Conservation (phyloP, 352 stramenopile genomes). For the Phytophthora tubulina region DNA sequence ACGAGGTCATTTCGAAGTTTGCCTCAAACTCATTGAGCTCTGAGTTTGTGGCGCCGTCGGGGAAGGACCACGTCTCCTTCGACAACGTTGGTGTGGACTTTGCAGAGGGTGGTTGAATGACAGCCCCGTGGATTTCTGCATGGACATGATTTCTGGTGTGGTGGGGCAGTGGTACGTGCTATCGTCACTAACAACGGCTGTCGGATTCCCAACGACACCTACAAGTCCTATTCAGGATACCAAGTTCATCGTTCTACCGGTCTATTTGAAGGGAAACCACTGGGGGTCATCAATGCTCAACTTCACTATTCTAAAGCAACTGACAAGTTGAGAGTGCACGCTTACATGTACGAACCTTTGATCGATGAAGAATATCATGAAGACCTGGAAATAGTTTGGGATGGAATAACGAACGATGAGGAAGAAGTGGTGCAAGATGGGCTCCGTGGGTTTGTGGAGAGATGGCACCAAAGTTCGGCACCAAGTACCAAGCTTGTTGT, state of each 20-base stretch:
- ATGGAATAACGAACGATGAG: not conserved
- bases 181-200: not conserved
- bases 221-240: not conserved
- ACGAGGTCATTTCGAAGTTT: constrained; percentile 20
- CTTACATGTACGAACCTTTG: constrained; percentile 14
- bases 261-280: constrained; percentile 15
- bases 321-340: not conserved
- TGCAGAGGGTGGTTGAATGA: constrained; percentile 22
- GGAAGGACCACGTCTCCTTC: constrained; percentile 1
- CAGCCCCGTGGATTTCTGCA: constrained; percentile 13
- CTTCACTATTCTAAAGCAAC: not conserved
- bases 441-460: constrained; percentile 5
- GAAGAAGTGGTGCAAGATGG: not conserved
- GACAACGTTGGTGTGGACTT: constrained; percentile 13
- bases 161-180: constrained; percentile 3
- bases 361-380: constrained; percentile 17
- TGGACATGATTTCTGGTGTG: not conserved
- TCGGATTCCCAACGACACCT: not conserved
- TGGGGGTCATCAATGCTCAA: constrained; percentile 11
- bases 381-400: constrained; percentile 6
- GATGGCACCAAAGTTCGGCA: not conserved
- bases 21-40: not conserved
- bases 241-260: constrained; percentile 13
- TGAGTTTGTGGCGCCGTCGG: constrained; percentile 3
- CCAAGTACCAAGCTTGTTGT: not conserved